Evolutionary conservation across 306 rosid genomes (phyloP).

Genomic region (Pueraria montana): DNA sequence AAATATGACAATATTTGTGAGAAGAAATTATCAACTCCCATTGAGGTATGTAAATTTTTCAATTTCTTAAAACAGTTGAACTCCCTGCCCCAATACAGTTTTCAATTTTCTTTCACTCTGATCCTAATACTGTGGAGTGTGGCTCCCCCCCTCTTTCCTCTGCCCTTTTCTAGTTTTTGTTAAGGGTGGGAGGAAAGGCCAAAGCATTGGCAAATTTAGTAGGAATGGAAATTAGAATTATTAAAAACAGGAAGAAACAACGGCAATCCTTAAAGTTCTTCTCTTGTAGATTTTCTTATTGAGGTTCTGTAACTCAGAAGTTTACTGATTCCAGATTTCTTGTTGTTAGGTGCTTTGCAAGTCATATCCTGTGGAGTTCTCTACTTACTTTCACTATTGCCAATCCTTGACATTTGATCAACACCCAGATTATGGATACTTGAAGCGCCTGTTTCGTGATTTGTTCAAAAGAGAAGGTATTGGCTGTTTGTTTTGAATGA

Average conservation of each 20-base stretch:
- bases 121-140: slow-evolving; percentile 2
- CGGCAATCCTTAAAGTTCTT: slow-evolving; percentile 5
- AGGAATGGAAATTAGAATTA: slow-evolving; percentile 24
- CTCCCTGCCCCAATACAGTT: not conserved
- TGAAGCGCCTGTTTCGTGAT: slow-evolving; percentile 75
- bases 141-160: no score
- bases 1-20: slow-evolving; percentile 87
- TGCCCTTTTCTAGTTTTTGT: slow-evolving; percentile 9
- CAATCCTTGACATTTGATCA: slow-evolving; percentile 80
- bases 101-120: not conserved
- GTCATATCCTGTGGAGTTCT: slow-evolving; percentile 73
- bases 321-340: slow-evolving; percentile 45
- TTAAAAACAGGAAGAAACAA: slow-evolving; percentile 33
- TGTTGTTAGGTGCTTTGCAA: slow-evolving; percentile 67
- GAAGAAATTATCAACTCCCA: slow-evolving; percentile 81
- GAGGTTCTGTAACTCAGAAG: slow-evolving; percentile 23
- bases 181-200: slow-evolving; percentile 6
- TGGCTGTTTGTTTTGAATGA: slow-evolving; percentile 31
- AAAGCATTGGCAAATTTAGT: not conserved
- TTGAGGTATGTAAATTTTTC: slow-evolving; percentile 63
- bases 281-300: slow-evolving; percentile 29
- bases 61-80: slow-evolving; percentile 23
- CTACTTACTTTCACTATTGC: slow-evolving; percentile 80
- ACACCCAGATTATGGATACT: slow-evolving; percentile 76
- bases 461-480: slow-evolving; percentile 72